phyloP scores from a whole-genome alignment of 208 protist species.

The Angomonas deanei region DNA sequence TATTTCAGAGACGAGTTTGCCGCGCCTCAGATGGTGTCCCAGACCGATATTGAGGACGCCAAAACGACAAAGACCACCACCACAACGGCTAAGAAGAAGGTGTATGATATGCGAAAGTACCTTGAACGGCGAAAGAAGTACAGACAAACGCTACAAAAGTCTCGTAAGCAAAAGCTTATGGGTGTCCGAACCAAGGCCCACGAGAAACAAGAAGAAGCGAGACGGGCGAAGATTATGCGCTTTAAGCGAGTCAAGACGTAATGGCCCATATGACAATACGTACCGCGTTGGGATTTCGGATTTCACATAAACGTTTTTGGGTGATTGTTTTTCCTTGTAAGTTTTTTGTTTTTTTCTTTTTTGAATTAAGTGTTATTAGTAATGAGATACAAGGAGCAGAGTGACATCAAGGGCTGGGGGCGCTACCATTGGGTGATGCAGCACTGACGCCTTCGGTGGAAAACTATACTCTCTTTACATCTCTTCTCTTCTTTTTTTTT shows the following conservation, averaged over 20 bases:
- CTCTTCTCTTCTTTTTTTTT: too few species aligned
- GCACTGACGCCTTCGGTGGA: too few species aligned
- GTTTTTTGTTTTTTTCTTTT: too few species aligned
- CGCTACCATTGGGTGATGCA: too few species aligned
- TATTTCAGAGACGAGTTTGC: slow-evolving; percentile 90
- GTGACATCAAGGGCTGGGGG: too few species aligned
- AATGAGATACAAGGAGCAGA: too few species aligned
- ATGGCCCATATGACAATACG: too few species aligned
- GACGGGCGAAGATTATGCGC: slow-evolving; percentile 80
- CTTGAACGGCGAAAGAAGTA: slow-evolving; percentile 84
- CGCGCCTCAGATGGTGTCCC: slow-evolving; percentile 73
- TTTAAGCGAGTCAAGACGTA: slow-evolving; percentile 87
- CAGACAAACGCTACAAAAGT: slow-evolving; percentile 75
- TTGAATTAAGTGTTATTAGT: too few species aligned
- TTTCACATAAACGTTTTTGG: too few species aligned
- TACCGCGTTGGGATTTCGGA: too few species aligned
- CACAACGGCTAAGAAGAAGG: slow-evolving; percentile 74
- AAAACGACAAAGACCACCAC: slow-evolving; percentile 79
- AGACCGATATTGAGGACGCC: slow-evolving; percentile 87
- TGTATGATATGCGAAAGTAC: slow-evolving; percentile 92
- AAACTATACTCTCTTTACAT: too few species aligned
- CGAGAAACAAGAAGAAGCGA: slow-evolving; percentile 88
- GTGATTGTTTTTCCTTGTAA: too few species aligned
- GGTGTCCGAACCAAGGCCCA: slow-evolving; percentile 75
- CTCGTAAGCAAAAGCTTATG: slow-evolving; percentile 84